Base-by-base conservation (phyloP, 805 yeast genomes). In the Kazachstania psychrophila region DNA sequence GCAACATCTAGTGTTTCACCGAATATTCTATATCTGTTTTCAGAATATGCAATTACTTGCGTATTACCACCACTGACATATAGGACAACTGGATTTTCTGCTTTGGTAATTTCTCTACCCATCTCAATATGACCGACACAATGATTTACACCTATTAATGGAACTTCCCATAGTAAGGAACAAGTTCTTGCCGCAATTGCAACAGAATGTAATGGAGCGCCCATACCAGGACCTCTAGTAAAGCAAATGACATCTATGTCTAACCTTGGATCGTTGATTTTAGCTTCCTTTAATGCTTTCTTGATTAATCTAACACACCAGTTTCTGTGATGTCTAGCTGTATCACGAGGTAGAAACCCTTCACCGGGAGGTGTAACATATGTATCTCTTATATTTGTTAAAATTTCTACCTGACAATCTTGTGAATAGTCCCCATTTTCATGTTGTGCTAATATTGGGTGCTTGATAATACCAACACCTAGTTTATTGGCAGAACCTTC, bases 211-310 rank as follows among this genome's bases (percentile, higher is more conserved):
- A 92, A 64, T 0, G 99, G 99, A 1, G 97, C 97, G 2, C 99
- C 99, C 97, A 92, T 92, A 1, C 99, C 99, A 0, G 98, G 99
- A 5, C 98, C 98, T 60, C 83, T 94, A 1, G 98, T 92, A 58
- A 92, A 92, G 58, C 95, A 86, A 33, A 92, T 82, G 34, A 83
- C 79, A 59, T 82, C 88, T 5, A 80, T 52, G 31, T 82, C 82
- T 5, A 70, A 65, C 1, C 45, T 24, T 2, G 59, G 58, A 10
- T 64, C 61, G 2, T 49, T 46, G 5, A 85, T 51, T 0, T 62
- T 58, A 2, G 94, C 79, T 28, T 79, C 88, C 2, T 57, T 56
- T 28, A 92, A 51, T 0, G 97, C 81, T 22, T 52, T 51, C 48
- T 75, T 76, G 26, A 86, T 75, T 16, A 88, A 61, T 39, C 96